Conservation (phyloP, 2,329 filamentous ascomycete genomes). For the Paraphaeosphaeria sporulosa region DNA sequence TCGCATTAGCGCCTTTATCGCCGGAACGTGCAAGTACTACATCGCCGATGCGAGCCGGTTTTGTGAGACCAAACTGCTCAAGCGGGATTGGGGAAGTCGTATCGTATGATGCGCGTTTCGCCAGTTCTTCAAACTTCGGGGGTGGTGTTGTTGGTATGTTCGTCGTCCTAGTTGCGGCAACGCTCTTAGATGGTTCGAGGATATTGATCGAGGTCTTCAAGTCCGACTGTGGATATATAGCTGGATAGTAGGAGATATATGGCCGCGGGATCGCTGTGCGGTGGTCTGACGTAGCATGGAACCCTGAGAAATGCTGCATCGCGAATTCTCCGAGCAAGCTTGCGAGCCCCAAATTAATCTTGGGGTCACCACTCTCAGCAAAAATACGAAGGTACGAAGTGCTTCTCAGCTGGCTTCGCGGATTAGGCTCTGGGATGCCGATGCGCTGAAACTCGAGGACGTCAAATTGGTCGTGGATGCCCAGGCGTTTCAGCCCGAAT, state of each 20-base stretch:
- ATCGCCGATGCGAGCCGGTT: constrained; percentile 47
- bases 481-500: constrained; percentile 50
- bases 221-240: constrained; percentile 33
- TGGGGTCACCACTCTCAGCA: constrained; percentile 33
- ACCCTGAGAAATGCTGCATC: constrained; percentile 44
- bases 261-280: constrained; percentile 39
- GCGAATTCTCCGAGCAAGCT: constrained; percentile 33
- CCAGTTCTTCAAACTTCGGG: constrained; percentile 24
- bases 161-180: neutral
- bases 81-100: constrained; percentile 43
- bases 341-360: constrained; percentile 32
- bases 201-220: constrained; percentile 42
- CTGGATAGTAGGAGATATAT: constrained; percentile 45
- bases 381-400: constrained; percentile 45
- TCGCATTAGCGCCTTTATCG: constrained; percentile 46
- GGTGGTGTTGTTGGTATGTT: constrained; percentile 26
- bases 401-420: constrained; percentile 36
- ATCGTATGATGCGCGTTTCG: constrained; percentile 37
- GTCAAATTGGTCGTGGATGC: constrained; percentile 53
- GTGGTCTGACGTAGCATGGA: constrained; percentile 39
- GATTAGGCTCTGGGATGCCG: constrained; percentile 36
- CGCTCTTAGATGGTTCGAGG: constrained; percentile 35
- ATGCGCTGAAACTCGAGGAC: constrained; percentile 61
- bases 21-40: constrained; percentile 54
- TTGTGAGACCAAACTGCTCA: constrained; percentile 31